Conservation (phyloP, 2,329 filamentous ascomycete species). For the Emmonsiellopsis sp. region DNA sequence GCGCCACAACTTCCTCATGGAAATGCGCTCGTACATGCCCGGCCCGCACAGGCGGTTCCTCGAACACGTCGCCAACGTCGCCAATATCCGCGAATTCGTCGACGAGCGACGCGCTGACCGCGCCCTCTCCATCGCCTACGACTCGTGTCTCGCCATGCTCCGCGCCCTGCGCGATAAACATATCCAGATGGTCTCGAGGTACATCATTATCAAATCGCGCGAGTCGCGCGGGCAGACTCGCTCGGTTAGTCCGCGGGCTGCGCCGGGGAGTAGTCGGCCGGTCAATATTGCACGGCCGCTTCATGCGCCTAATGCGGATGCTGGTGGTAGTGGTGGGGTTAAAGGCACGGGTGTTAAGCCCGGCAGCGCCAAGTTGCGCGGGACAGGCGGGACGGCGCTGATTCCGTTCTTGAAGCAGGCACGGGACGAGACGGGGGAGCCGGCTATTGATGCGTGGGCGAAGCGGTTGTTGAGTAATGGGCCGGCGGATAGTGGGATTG, state of each 20-base stretch:
- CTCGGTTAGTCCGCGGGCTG: slow-evolving; percentile 42
- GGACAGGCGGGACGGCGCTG: slow-evolving; percentile 85
- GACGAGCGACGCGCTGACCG: slow-evolving; percentile 52
- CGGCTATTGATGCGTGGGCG: slow-evolving; percentile 64
- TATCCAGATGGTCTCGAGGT: slow-evolving; percentile 90
- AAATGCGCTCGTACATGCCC: slow-evolving; percentile 97
- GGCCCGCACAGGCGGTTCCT: slow-evolving; percentile 85
- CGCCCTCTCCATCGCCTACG: slow-evolving; percentile 70
- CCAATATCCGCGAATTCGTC: slow-evolving; percentile 83
- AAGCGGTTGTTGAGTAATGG: slow-evolving; percentile 48
- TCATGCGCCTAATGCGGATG: background rate
- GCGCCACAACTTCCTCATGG: slow-evolving; percentile 82
- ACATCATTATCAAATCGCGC: slow-evolving; percentile 83
- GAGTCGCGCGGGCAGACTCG: slow-evolving; percentile 59
- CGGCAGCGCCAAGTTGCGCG: slow-evolving; percentile 57
- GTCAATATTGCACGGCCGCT: slow-evolving; percentile 11
- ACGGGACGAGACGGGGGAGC: slow-evolving; percentile 88
- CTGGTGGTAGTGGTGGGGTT: slow-evolving; percentile 5
- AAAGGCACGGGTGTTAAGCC: slow-evolving; percentile 31
- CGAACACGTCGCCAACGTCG: slow-evolving; percentile 64
- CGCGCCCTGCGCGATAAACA: slow-evolving; percentile 80
- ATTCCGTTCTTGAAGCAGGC: slow-evolving; percentile 97
- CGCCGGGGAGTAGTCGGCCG: slow-evolving; percentile 10
- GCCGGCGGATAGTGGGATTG: slow-evolving; percentile 28
- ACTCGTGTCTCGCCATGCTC: slow-evolving; percentile 77